Evolutionary conservation across 805 yeast genomes (phyloP), one percentile per base, ranked within the genome.

Genomic region (Sugiyamaella mastotermitis): DNA sequence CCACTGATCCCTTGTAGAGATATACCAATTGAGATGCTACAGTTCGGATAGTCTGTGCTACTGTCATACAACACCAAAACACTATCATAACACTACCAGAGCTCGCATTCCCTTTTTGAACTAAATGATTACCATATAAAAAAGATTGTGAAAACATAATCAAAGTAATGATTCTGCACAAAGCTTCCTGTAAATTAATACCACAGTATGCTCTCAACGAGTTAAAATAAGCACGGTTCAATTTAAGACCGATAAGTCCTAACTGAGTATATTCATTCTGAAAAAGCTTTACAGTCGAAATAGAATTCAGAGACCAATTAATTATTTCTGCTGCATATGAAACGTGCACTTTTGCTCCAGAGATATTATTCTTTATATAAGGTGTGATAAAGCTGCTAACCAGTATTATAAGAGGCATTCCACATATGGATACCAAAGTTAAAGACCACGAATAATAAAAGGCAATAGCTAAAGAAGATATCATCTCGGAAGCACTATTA

Each of bases 71-170:
- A 8, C 95, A 72, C 48, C 85, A 77, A 50, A 92, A 86, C 27
- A 94, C 82, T 0, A 95, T 80, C 35, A 92, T 63, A 0, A 90
- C 84, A 27, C 76, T 70, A 9, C 83, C 80, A 2, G 85, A 62
- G 1, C 64, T 49, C 10, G 78, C 54, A 6, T 70, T 65, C 0
- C 76, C 74, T 4, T 60, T 57, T 24, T 61, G 58, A 3, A 86
- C 79, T 65, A 83, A 70, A 31, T 67, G 68, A 20, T 80, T 72
- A 1, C 97, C 99, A 61, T 81, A 90, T 85, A 94, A 87, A 51
- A 92, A 83, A 0, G 90, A 94, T 58, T 85, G 95, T 2, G 88
- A 83, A 64, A 90, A 87, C 78, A 87, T 79, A 53, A 78, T 55
- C 26, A 85, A 63, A 0, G 80, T 69, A 3, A 88, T 48, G 17